Evolutionary conservation across 2,329 filamentous ascomycete genomes (phyloP).

Genomic region (Ascochyta rabiei): DNA sequence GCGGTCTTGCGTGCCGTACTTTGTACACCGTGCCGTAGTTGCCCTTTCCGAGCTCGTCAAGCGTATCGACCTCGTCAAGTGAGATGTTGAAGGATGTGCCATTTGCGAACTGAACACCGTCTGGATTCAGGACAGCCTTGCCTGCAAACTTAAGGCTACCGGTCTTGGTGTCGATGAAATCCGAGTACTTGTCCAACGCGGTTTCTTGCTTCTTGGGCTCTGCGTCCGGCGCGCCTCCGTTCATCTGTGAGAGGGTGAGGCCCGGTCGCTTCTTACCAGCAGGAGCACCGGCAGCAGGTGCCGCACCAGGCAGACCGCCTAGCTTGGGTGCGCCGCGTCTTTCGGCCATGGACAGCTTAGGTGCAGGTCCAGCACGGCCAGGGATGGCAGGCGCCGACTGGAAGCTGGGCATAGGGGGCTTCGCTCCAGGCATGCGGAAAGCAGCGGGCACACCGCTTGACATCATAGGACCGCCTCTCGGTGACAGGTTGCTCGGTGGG

Average conservation of each 20-base stretch:
- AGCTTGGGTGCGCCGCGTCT: conserved; percentile 53
- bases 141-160: conserved; percentile 92
- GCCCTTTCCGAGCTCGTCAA: conserved; percentile 94
- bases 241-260: conserved; percentile 54
- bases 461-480: conserved; percentile 30
- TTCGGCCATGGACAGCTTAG: conserved; percentile 68
- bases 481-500: conserved; percentile 17
- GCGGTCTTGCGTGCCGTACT: conserved; percentile 80
- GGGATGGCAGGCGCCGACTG: conserved; percentile 57
- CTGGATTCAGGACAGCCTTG: conserved; percentile 85
- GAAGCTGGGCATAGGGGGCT: conserved; percentile 51
- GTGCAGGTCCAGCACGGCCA: conserved; percentile 51
- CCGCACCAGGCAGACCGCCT: conserved; percentile 55
- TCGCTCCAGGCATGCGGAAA: conserved; percentile 50
- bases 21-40: conserved; percentile 99
- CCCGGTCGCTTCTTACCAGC: conserved; percentile 50
- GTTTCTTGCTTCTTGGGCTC: conserved; percentile 44
- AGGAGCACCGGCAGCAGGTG: conserved; percentile 35
- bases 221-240: conserved; percentile 33
- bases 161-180: conserved; percentile 89
- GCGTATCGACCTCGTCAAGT: conserved; percentile 89
- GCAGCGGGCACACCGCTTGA: conserved; percentile 51
- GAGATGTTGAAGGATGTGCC: conserved; percentile 93
- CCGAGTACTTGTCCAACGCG: conserved; percentile 70
- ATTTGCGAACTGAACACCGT: conserved; percentile 89